Percentiles rank a stretch among this genome's conserved stretches.
Evolutionary conservation across 768 basidiomycete species (phyloP).

Genomic region (Rhizopogon rudus): DNA sequence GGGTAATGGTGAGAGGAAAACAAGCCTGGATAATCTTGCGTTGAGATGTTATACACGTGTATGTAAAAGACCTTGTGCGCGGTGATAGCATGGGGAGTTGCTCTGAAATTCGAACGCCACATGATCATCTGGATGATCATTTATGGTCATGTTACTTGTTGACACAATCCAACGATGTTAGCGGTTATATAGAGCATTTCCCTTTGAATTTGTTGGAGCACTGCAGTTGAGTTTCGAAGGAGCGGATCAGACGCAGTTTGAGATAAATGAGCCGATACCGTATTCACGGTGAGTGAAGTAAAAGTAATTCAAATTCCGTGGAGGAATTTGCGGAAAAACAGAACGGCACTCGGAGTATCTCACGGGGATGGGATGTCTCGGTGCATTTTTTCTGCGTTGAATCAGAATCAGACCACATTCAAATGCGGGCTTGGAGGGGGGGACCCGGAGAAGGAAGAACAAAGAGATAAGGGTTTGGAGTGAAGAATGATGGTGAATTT

Average conservation of each 20-base stretch:
- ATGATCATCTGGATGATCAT: not conserved
- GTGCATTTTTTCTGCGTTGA: not conserved
- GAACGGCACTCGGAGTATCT: not conserved
- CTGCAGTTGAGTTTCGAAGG: not conserved
- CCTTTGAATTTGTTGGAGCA: not conserved
- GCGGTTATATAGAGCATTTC: not conserved
- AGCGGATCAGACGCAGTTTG: not conserved
- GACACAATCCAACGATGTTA: not conserved
- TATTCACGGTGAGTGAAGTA: not conserved
- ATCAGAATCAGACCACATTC: not conserved
- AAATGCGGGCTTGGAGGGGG: conserved; percentile 6
- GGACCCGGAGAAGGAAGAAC: not conserved
- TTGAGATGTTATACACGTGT: conserved; percentile 1
- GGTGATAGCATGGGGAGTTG: not conserved
- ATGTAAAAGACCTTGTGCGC: conserved; percentile 4
- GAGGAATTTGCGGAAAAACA: conserved; percentile 1
- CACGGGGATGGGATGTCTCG: not conserved
- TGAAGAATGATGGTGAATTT: not conserved
- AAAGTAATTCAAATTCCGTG: conserved; percentile 11
- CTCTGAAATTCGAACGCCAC: not conserved
- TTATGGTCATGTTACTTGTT: not conserved
- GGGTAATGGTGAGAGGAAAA: not conserved
- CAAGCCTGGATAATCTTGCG: not conserved
- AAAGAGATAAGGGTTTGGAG: not conserved
- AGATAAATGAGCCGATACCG: not conserved